Evolutionary conservation across 805 yeast species (phyloP).

Genomic region (Teunomyces tritomae): DNA sequence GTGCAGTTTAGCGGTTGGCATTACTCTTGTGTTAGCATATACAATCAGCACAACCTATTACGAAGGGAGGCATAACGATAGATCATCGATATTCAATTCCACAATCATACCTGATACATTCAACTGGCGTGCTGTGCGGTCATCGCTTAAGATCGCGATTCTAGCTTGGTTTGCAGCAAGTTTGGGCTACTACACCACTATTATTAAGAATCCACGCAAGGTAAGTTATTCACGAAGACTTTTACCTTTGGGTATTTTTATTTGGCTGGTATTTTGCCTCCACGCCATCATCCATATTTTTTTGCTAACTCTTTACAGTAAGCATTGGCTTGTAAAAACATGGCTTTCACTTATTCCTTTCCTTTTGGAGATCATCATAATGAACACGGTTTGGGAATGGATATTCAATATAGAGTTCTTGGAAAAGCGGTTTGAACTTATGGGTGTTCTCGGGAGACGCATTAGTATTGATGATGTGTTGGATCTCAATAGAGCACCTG

Average conservation of each 20-base stretch:
- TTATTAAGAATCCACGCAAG: conserved; percentile 31
- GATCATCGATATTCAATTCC: conserved; percentile 10
- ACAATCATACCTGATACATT: background rate
- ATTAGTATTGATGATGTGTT: conserved; percentile 45
- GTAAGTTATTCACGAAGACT: conserved; percentile 47
- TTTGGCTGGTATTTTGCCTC: conserved; percentile 38
- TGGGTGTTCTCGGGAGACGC: conserved; percentile 62
- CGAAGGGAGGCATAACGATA: conserved; percentile 9
- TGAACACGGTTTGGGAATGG: conserved; percentile 68
- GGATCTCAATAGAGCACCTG: conserved; percentile 10
- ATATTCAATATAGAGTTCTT: conserved; percentile 50
- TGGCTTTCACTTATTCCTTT: conserved; percentile 44
- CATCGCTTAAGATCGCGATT: conserved; percentile 25
- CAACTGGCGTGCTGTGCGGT: conserved; percentile 27
- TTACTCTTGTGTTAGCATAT: conserved; percentile 12
- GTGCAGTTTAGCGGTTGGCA: conserved; percentile 22
- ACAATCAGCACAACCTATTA: conserved; percentile 15
- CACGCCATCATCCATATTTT: conserved; percentile 31
- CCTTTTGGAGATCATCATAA: conserved; percentile 46
- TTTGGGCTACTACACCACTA: conserved; percentile 36
- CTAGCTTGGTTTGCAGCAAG: conserved; percentile 30
- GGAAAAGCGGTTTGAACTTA: conserved; percentile 49
- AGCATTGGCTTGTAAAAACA: conserved; percentile 45
- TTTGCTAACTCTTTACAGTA: conserved; percentile 22
- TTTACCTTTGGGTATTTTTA: conserved; percentile 48